Base-by-base conservation (phyloP, 805 yeast species). In the Debaryomyces tyrocola region DNA sequence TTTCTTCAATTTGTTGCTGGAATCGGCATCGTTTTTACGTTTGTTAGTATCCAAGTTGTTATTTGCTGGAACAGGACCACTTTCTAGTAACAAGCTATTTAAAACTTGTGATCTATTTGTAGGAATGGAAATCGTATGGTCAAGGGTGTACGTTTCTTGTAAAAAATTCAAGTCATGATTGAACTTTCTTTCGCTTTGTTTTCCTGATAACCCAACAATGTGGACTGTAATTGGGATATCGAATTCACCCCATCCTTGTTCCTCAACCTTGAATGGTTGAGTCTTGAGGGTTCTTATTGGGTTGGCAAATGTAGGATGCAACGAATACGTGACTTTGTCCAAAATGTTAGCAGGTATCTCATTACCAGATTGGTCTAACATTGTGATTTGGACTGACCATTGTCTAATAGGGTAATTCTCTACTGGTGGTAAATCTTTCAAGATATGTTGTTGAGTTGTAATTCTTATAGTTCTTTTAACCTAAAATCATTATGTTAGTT, bases 201-300 rank as follows among this genome's bases (percentile, higher is more conserved):
- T 87, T 49, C 95, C 98, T 18, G 65, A 59, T 38, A 73, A 58
- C 11, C 78, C 78, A 15, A 85, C 77, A 38, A 87, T 71, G 50
- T 86, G 86, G 37, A 91, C 73, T 29, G 87, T 77, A 50, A 94
- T 84, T 33, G 87, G 87, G 63, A 94, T 78, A 61, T 91, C 97
- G 60, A 92, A 92, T 55, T 92, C 98, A 64, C 98, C 99, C 98
- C 99, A 92, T 43, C 99, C 99, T 70, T 89, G 85, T 66, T 92
- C 99, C 59, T 83, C 87, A 47, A 92, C 85, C 60, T 70, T 79
- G 70, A 91, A 92, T 9, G 99, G 99, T 8, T 87, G 80, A 59
- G 84, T 84, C 60, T 87, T 88, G 62, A 90, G 65, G 10, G 85
- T 75, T 64, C 97, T 80, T 52, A 80, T 84, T 9, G 98, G 98